These are phyloP conservation scores for Rosa multiflora DNA, from an alignment of 306 rosid genomes.

Conservation along the genomic window DNA sequence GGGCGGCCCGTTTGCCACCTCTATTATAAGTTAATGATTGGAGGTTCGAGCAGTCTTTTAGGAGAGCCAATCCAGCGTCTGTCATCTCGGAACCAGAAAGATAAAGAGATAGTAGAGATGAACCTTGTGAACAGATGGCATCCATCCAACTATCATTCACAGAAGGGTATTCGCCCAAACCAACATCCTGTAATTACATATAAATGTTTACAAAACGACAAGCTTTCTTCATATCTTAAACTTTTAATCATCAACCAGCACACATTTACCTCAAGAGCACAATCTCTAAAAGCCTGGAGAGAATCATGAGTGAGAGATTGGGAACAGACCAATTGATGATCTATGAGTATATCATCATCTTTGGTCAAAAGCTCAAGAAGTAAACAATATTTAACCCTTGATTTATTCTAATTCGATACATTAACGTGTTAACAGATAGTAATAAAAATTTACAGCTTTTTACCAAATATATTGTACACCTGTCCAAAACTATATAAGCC, in stretches of 20 bases:
- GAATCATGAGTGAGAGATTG: slow-evolving; percentile 50
- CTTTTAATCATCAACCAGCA: slow-evolving; percentile 18
- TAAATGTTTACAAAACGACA: slow-evolving; percentile 11
- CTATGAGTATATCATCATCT: too few relatives aligned
- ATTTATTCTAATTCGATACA: too few relatives aligned
- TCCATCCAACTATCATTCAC: slow-evolving; percentile 74
- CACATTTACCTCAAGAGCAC: slow-evolving; percentile 63
- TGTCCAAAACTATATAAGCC: too few relatives aligned
- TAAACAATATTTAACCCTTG: too few relatives aligned
- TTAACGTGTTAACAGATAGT: too few relatives aligned
- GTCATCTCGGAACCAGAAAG: slow-evolving; percentile 63
- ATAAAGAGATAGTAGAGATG: slow-evolving; percentile 60
- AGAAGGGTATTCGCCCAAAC: slow-evolving; percentile 54
- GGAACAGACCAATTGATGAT: slow-evolving; percentile 58
- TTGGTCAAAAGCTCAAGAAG: too few relatives aligned
- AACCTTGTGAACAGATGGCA: slow-evolving; percentile 58
- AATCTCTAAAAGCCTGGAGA: slow-evolving; percentile 54
- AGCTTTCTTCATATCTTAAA: slow-evolving; percentile 15
- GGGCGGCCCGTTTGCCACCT: too few relatives aligned
- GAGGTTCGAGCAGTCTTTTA: slow-evolving; percentile 56
- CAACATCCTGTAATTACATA: slow-evolving; percentile 52
- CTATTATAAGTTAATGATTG: slow-evolving; percentile 52
- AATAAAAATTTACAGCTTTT: too few relatives aligned
- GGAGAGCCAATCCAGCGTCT: slow-evolving; percentile 46
- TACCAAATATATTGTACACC: too few relatives aligned